Conservation (phyloP, 2,329 filamentous ascomycete species). For the Bimuria novae-zelandiae region DNA sequence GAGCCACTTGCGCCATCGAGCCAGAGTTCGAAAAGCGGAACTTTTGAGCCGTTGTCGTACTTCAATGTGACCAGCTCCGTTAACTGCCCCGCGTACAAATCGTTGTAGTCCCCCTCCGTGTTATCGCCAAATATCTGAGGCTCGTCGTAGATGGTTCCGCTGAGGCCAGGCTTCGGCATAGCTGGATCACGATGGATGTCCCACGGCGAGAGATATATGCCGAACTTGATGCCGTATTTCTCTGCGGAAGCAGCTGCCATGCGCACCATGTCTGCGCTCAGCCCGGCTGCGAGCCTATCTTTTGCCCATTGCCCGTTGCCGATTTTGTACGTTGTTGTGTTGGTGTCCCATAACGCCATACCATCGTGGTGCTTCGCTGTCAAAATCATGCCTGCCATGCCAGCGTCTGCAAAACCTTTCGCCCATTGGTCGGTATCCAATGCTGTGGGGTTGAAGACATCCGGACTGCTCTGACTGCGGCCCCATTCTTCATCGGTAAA, state of each 20-base stretch:
- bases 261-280: slow-evolving; percentile 38
- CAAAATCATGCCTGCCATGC: slow-evolving; percentile 44
- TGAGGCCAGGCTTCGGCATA: slow-evolving; percentile 39
- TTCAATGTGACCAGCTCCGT: slow-evolving; percentile 17
- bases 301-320: slow-evolving; percentile 38
- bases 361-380: slow-evolving; percentile 47
- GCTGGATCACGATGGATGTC: slow-evolving; percentile 46
- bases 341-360: slow-evolving; percentile 44
- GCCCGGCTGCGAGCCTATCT: slow-evolving; percentile 26
- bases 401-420: slow-evolving; percentile 23
- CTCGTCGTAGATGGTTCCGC: slow-evolving; percentile 40
- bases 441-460: slow-evolving; percentile 17
- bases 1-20: slow-evolving; percentile 22
- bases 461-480: slow-evolving; percentile 14
- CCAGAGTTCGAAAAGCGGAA: slow-evolving; percentile 21
- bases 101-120: slow-evolving; percentile 40
- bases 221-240: slow-evolving; percentile 42
- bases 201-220: slow-evolving; percentile 45
- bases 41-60: slow-evolving; percentile 8
- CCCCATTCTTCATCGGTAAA: slow-evolving; percentile 25
- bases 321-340: slow-evolving; percentile 42
- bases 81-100: slow-evolving; percentile 28
- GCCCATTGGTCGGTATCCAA: slow-evolving; percentile 24
- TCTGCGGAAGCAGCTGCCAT: slow-evolving; percentile 40
- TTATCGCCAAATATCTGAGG: slow-evolving; percentile 43